A percentile compares a stretch with the other conserved stretches of the same genome.
Evolutionary conservation across 805 yeast species (phyloP).

Genomic region (Scheffersomyces amazonensis): DNA sequence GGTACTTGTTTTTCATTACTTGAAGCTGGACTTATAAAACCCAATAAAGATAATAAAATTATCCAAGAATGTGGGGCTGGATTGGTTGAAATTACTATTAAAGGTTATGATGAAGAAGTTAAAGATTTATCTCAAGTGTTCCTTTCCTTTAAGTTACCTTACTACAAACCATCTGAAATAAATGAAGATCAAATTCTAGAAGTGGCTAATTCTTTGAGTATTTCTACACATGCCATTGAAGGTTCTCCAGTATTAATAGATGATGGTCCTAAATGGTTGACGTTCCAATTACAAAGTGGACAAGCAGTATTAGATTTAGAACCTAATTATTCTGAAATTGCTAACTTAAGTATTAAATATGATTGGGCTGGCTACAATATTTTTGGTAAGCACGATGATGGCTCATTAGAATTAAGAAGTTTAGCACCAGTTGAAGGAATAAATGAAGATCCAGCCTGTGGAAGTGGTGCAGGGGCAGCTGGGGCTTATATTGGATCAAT

Average conservation of each 20-base stretch:
- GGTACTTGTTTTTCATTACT: constrained; percentile 50
- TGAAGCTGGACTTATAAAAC: constrained; percentile 30
- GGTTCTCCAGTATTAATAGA: constrained; percentile 25
- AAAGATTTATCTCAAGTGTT: neutral
- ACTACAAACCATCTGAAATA: constrained; percentile 9
- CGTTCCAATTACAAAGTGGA: constrained; percentile 27
- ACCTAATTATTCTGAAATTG: constrained; percentile 27
- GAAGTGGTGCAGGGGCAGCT: constrained; percentile 41
- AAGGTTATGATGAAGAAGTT: constrained; percentile 6
- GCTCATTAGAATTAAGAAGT: constrained; percentile 36
- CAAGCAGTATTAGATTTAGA: constrained; percentile 26
- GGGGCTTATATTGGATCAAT: constrained; percentile 18
- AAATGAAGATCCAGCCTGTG: constrained; percentile 56
- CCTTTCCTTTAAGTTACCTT: constrained; percentile 28
- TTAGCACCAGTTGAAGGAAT: constrained; percentile 36
- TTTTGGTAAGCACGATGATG: constrained; percentile 30
- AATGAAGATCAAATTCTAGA: constrained; percentile 5
- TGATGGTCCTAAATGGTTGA: constrained; percentile 50
- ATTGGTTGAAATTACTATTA: constrained; percentile 28
- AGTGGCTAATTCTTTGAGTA: constrained; percentile 8
- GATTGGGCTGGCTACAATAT: constrained; percentile 34
- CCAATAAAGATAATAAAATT: constrained; percentile 19
- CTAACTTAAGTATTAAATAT: constrained; percentile 10
- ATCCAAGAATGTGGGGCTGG: constrained; percentile 48
- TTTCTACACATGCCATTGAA: constrained; percentile 1